A percentile compares a stretch with the other conserved stretches of the same genome.
These are phyloP conservation scores for Ilex aquifolium DNA, from an alignment of 257 asterid species.

Conservation along the genomic window DNA sequence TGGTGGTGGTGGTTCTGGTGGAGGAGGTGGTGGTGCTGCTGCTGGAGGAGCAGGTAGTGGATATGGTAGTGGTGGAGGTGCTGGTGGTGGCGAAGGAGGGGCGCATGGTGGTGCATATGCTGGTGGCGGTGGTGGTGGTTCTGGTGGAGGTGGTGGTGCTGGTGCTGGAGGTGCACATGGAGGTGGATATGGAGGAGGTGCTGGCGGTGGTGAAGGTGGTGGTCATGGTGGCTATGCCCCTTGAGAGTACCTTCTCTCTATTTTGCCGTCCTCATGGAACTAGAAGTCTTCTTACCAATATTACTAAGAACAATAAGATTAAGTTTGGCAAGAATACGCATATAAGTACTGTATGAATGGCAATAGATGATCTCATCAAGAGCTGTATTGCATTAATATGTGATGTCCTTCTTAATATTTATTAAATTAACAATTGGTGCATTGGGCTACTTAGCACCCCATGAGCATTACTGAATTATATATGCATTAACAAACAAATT, in stretches of 20 bases:
- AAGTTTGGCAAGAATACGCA: too few species aligned
- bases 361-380: too few species aligned
- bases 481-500: too few species aligned
- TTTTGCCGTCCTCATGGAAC: too few species aligned
- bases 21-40: constrained; percentile 25
- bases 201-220: neutral
- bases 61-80: constrained; percentile 6
- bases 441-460: too few species aligned
- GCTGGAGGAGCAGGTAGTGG: constrained; percentile 24
- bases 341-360: too few species aligned
- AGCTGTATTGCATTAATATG: too few species aligned
- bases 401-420: too few species aligned
- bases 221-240: neutral
- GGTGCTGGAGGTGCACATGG: constrained; percentile 2
- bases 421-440: too few species aligned
- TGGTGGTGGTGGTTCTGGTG: constrained; percentile 12
- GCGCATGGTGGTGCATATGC: neutral
- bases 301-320: too few species aligned
- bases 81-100: neutral
- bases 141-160: neutral
- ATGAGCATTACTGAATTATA: too few species aligned
- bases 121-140: neutral
- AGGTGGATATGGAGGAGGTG: constrained; percentile 3
- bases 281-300: too few species aligned
- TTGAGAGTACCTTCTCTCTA: neutral